Evolutionary conservation across 106 monocot species (phyloP).

Genomic region (Cymbidium sinense): DNA sequence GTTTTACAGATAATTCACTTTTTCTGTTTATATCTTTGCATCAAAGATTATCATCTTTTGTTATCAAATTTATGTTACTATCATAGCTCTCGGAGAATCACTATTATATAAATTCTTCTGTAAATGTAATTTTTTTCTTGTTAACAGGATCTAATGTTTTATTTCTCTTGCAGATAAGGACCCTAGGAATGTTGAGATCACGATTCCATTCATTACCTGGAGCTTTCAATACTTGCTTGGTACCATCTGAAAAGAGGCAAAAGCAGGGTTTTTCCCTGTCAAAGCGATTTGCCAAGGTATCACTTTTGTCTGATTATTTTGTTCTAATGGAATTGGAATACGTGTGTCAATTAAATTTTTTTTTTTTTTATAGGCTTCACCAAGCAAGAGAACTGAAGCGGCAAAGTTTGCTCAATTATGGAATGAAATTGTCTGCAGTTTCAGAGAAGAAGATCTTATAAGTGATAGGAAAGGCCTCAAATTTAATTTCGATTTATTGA

Average conservation of each 20-base stretch:
- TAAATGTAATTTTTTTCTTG: neutral
- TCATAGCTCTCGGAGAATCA: neutral
- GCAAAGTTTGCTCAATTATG: conserved; percentile 98
- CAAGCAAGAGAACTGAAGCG: conserved; percentile 87
- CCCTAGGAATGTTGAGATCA: conserved; percentile 93
- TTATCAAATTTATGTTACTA: neutral
- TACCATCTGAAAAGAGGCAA: conserved; percentile 70
- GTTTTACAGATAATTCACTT: neutral
- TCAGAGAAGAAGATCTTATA: conserved; percentile 94
- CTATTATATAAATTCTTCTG: neutral
- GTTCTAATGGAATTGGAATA: neutral
- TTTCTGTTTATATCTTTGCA: neutral
- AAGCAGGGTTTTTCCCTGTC: conserved; percentile 77
- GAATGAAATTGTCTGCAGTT: conserved; percentile 98
- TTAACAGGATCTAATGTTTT: too few species aligned
- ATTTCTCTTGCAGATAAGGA: conserved; percentile 70
- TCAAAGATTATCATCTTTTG: neutral
- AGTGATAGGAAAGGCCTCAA: conserved; percentile 71
- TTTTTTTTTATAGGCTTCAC: conserved; percentile 50
- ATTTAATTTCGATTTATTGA: conserved; percentile 18
- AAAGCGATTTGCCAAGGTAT: conserved; percentile 80
- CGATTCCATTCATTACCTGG: conserved; percentile 91
- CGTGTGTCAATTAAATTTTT: neutral
- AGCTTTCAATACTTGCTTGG: conserved; percentile 79
- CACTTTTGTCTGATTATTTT: neutral